These are phyloP conservation scores for Calonectria henricotiae DNA, from an alignment of 2,329 filamentous ascomycete genomes.

Conservation along the genomic window DNA sequence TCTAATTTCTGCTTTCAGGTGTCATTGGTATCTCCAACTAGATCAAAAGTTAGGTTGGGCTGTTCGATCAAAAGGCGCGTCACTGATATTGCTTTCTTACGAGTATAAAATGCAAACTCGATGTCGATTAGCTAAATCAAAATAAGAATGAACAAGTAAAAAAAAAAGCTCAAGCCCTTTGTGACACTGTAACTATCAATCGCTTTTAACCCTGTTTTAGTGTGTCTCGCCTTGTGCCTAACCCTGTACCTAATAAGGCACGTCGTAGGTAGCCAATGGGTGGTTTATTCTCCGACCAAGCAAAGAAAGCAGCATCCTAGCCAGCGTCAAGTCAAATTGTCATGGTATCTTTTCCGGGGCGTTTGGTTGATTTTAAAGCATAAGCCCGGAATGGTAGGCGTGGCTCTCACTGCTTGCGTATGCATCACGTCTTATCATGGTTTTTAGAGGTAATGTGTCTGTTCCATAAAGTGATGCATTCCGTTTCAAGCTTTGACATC, in stretches of 20 bases:
- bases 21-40: constrained; percentile 92
- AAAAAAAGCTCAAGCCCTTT: not conserved
- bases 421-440: not conserved
- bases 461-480: not conserved
- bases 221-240: not conserved
- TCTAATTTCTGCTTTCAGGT: constrained; percentile 64
- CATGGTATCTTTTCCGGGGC: too few species aligned
- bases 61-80: constrained; percentile 29
- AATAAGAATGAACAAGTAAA: constrained; percentile 37
- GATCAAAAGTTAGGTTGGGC: constrained; percentile 48
- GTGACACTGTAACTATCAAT: not conserved
- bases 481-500: constrained; percentile 19
- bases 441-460: not conserved
- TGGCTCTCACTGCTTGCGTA: not conserved
- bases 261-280: not conserved
- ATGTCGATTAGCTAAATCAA: constrained; percentile 45
- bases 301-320: too few species aligned
- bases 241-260: not conserved
- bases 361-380: too few species aligned
- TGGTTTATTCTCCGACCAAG: not conserved
- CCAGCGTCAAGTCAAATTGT: too few species aligned
- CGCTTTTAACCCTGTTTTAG: not conserved
- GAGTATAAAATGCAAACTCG: constrained; percentile 27
- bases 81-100: constrained; percentile 8
- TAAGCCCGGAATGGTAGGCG: too few species aligned